Evolutionary conservation across 2,329 filamentous ascomycete genomes (phyloP), one percentile per base, ranked within the genome.

Genomic region (Coniochaeta prunicola): DNA sequence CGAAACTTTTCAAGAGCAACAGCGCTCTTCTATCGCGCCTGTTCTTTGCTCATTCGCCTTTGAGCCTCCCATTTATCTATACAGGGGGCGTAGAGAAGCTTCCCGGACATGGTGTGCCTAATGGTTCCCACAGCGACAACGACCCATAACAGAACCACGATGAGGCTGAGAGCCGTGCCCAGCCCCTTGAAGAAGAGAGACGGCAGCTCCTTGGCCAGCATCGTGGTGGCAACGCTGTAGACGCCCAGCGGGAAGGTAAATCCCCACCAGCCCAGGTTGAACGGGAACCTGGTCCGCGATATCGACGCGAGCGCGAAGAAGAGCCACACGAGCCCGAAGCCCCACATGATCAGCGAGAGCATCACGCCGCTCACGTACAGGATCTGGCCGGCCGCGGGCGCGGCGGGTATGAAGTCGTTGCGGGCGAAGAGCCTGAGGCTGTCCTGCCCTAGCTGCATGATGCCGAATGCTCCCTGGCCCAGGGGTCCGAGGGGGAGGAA

Each of bases 401-500:
- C 73, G 2, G 78, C 73, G 8, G 40, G 19, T 10, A 45, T 21
- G 33, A 73, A 30, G 24, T 31, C 19, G 19, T 19, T 33, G 8
- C 26, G 17, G 13, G 10, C n/a, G 42, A 76, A 70, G 2, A 74
- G 33, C 2, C 62, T 59, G 6, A 69, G 57, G 1, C 78, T 73
- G 2, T 75, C 72, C 56, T 71, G 70, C 3, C 79, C 79, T 1
- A 70, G 64, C 60, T 78, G 73, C 65, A 77, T 71, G 55, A 75
- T 75, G 36, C 73, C 78, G 64, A 79, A 88, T 19, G 81, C 83
- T 21, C 84, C 85, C 68, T 86, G 82, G 0, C 85, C 85, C 0
- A 87, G 72, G 0, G 85, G 84, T 0, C 85, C 84, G 0, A 88
- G 71, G 0, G 85, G 85, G 1, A 89, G 71, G 62, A 88, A 85